Evolutionary conservation across 2,329 filamentous ascomycete species (phyloP), one percentile per base, ranked within the genome.

Genomic region (Ascochyta pisi): DNA sequence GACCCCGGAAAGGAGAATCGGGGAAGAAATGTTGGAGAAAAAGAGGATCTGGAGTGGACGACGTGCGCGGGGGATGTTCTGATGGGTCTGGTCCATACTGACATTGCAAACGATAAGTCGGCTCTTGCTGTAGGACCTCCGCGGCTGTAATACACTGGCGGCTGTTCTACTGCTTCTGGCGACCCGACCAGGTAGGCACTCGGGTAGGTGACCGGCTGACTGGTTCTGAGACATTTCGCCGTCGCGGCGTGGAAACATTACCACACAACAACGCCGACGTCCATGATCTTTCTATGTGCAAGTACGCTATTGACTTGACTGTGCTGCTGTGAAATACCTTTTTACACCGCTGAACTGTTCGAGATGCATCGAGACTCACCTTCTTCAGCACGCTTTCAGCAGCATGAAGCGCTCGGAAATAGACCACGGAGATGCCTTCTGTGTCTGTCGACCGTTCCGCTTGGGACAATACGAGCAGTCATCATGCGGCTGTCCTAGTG

Each of bases 331-430:
- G 13, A 26, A 33, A 6, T 9, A 10, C 7, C 24, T 26, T 26
- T 31, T 38, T 44, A 33, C 35, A n/a, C 23, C 26, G 16, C 31
- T 29, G 22, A 26, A 24, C 7, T 15, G 6, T 34, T 53, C 29
- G 24, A 42, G 50, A 47, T 29, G 43, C 38, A 41, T 43, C 38
- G 29, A 47, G 43, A 48, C 31, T 42, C 43, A 4, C 16, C 37
- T 23, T n/a, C 29, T 24, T 24, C 16, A 12, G 15, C 24, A 34
- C 8, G 23, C 8, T 15, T 26, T 26, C 24, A 6, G 24, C 24
- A 49, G 39, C 33, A 37, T 7, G 9, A 26, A 22, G 19, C n/a
- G 19, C 19, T 27, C 19, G 31, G 26, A 37, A 23, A 33, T 23
- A 6, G 16, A 40, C n/a, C 26, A 19, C 42, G 50, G 42, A 41